Evolutionary conservation across 495 filamentous ascomycete species (phyloP).

Genomic region (Neurospora sp.): DNA sequence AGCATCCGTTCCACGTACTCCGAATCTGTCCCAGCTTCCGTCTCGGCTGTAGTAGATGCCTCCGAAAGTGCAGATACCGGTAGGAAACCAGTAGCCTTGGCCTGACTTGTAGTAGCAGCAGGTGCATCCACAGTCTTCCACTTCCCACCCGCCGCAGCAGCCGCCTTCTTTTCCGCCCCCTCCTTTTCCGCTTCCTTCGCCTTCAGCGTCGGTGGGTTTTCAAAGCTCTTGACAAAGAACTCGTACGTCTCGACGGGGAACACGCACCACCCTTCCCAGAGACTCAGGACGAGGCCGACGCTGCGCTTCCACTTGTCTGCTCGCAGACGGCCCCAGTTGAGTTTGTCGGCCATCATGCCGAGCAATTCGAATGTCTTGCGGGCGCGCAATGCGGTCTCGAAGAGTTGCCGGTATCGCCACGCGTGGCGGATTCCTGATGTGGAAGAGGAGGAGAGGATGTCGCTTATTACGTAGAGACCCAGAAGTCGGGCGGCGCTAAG

Average conservation of each 20-base stretch:
- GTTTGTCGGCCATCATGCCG: conserved; percentile 63
- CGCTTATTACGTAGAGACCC: conserved; percentile 76
- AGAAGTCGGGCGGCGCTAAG: conserved; percentile 66
- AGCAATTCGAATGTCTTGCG: conserved; percentile 72
- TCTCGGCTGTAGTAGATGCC: background rate
- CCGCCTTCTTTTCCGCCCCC: conserved; percentile 45
- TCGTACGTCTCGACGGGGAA: conserved; percentile 71
- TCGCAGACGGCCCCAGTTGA: conserved; percentile 73
- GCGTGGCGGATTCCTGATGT: conserved; percentile 77
- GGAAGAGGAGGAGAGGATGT: conserved; percentile 78
- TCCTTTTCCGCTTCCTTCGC: conserved; percentile 32
- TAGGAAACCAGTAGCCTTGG: conserved; percentile 23
- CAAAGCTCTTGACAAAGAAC: conserved; percentile 61
- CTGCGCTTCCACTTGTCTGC: conserved; percentile 88
- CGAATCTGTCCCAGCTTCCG: conserved; percentile 14
- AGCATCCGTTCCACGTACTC: conserved; percentile 20
- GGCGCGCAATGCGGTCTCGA: conserved; percentile 63
- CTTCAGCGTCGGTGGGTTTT: conserved; percentile 56
- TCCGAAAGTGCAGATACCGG: conserved; percentile 18
- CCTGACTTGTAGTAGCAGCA: conserved; percentile 30
- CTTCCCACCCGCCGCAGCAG: conserved; percentile 26
- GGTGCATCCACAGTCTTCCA: conserved; percentile 62
- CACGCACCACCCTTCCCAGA: conserved; percentile 88
- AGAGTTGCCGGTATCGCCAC: conserved; percentile 82
- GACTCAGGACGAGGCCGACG: conserved; percentile 57